phyloP scores from a whole-genome alignment of 495 filamentous ascomycete genomes.

The Penicillium robsamsonii region DNA sequence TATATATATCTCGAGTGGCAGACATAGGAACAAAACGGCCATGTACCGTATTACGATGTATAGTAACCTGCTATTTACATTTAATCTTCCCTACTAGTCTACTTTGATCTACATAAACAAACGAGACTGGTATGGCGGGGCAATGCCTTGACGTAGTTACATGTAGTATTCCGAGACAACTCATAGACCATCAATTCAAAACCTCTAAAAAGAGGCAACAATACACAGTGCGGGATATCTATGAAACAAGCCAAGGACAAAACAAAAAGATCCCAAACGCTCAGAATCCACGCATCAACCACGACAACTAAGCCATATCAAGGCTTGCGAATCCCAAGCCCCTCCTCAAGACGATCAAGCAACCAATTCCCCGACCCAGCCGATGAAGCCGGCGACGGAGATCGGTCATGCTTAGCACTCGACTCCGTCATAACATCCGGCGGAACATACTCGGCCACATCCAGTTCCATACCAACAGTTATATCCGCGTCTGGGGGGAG shows the following conservation, averaged over 20 bases:
- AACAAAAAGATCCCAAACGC: neutral
- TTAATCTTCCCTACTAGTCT: neutral
- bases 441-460: neutral
- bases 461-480: neutral
- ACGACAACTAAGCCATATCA: neutral
- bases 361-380: constrained; percentile 27
- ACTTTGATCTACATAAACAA: neutral
- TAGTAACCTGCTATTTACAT: neutral
- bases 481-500: neutral
- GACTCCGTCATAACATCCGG: neutral
- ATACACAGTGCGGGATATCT: neutral
- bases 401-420: neutral
- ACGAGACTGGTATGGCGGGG: neutral
- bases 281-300: neutral
- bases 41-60: neutral
- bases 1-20: no score
- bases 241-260: neutral
- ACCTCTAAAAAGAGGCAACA: neutral
- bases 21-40: no score
- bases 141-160: neutral
- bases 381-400: constrained; percentile 23
- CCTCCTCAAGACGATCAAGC: constrained; percentile 31
- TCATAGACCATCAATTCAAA: neutral
- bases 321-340: constrained; percentile 5
- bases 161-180: neutral